phyloP scores from a whole-genome alignment of 1,284 basidiomycete species.

The Irpex sp. region DNA sequence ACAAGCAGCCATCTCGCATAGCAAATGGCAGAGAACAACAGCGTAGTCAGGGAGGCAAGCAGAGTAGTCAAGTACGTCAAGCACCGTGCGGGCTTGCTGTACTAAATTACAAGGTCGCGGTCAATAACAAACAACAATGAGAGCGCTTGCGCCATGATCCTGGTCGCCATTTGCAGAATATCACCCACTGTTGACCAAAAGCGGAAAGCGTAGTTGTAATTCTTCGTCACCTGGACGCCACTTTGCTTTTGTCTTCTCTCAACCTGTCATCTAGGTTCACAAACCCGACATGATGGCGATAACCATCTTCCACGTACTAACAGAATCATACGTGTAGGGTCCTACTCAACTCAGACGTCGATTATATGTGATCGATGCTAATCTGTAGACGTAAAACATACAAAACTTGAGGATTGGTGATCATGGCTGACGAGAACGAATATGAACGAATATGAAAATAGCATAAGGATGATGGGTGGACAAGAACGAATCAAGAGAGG shows the following conservation, averaged over 20 bases:
- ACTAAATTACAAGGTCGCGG: not conserved
- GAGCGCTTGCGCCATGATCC: not conserved
- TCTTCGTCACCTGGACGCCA: not conserved
- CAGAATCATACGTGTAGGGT: no score
- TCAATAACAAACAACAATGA: not conserved
- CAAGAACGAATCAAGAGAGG: not conserved
- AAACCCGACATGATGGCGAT: not conserved
- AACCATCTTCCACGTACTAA: not conserved
- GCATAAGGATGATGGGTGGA: not conserved
- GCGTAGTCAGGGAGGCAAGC: not conserved
- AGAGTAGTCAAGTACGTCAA: not conserved
- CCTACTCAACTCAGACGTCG: not conserved
- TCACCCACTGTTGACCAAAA: not conserved
- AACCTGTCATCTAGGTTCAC: not conserved
- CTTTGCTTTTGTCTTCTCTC: not conserved
- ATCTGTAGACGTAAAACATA: not conserved
- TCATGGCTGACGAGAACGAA: not conserved
- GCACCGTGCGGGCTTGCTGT: not conserved
- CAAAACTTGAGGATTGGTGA: not conserved
- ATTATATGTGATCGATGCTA: not conserved
- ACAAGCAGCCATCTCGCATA: not conserved
- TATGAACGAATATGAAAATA: not conserved
- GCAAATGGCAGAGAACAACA: not conserved
- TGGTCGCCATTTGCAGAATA: not conserved
- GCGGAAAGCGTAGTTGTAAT: not conserved